Base-by-base conservation (phyloP, 176 grass and related monocot genomes). In the Poa annua region DNA sequence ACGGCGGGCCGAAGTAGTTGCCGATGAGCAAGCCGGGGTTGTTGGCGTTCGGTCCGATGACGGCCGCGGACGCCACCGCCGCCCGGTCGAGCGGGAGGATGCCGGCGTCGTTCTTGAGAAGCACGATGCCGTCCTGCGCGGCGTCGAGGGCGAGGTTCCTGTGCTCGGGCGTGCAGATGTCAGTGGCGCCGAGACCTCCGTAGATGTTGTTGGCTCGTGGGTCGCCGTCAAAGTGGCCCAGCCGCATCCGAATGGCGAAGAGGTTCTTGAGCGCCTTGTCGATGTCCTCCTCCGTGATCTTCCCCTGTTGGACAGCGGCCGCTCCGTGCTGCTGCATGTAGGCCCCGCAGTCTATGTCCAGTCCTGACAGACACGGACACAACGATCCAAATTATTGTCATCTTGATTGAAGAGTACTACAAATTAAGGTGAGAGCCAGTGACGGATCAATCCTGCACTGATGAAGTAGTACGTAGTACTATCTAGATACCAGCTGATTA, bases 201-300 rank as follows among this genome's bases (percentile, higher is more conserved):
- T 94, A 97, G n/a, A 20, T 2, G 29, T 8, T 74, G 61, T 45
- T 74, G 54, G 32, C 7, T n/a, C 71, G 24, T 2, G 94, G 92
- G 69, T 90, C 88, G 33, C 94, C 92, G 38, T 97, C 73, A 82
- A 97, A 97, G 85, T 92, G 89, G 14, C 94, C 92, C 11, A 97
- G 92, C 1, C 94, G 79, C 83, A 97, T 94, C 54, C 88, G 78
- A 14, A 80, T 50, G 8, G 83, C 36, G 59, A 94, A 85, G 64
- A 90, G 90, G 86, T 97, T 97, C 4, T 10, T 51, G 13, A 94
- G 21, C 6, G 92, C 94, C 68, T 80, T 89, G 47, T 97, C 45
- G 3, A 97, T 56, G 81, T 94, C 92, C 0, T 74, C 52, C 84
- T 94, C 85, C 29, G 85, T 53, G 48, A 97, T 35, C 66, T 90